Percentiles rank a stretch among this genome's conserved stretches.
phyloP scores from a whole-genome alignment of 495 filamentous ascomycete species.

The Bombardia bombarda region DNA sequence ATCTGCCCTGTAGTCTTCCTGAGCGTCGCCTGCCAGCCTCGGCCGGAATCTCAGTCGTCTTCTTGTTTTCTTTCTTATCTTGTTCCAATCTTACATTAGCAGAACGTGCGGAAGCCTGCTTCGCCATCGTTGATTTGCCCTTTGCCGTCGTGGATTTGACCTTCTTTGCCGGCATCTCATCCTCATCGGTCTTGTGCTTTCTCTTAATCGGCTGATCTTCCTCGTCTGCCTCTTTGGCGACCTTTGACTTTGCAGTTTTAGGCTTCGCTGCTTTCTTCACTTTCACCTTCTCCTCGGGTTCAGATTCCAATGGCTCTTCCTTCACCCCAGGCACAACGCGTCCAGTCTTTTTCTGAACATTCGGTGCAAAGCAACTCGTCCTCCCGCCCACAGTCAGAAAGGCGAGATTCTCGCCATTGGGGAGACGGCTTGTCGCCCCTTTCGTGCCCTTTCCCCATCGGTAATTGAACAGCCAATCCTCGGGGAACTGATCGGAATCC shows the following conservation, averaged over 20 bases:
- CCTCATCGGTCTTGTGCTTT: constrained; percentile 4
- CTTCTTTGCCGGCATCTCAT: constrained; percentile 21
- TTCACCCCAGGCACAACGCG: constrained; percentile 24
- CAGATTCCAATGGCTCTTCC: constrained; percentile 23
- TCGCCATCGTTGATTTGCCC: constrained; percentile 2
- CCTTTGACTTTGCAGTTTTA: constrained; percentile 10
- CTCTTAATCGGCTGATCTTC: constrained; percentile 7
- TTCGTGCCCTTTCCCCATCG: constrained; percentile 89
- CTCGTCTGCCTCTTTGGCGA: constrained; percentile 10
- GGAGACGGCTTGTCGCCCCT: constrained; percentile 53
- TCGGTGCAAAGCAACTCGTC: constrained; percentile 80
- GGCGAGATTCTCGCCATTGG: constrained; percentile 75
- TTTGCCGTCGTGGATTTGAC: constrained; percentile 10
- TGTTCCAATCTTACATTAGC: constrained; percentile 6
- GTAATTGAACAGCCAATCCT: constrained; percentile 86
- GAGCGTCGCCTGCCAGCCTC: constrained; percentile 27
- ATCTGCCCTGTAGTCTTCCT: constrained; percentile 19
- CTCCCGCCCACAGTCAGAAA: constrained; percentile 82
- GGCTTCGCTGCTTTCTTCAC: constrained; percentile 18
- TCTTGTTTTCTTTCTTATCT: constrained; percentile 7
- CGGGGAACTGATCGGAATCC: constrained; percentile 75
- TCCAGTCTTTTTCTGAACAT: constrained; percentile 70
- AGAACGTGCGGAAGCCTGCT: constrained; percentile 1
- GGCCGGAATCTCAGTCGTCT: neutral
- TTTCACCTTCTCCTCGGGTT: constrained; percentile 14